Conservation (phyloP, 1,284 basidiomycete species). For the Neotropicomus parvogracilis region DNA sequence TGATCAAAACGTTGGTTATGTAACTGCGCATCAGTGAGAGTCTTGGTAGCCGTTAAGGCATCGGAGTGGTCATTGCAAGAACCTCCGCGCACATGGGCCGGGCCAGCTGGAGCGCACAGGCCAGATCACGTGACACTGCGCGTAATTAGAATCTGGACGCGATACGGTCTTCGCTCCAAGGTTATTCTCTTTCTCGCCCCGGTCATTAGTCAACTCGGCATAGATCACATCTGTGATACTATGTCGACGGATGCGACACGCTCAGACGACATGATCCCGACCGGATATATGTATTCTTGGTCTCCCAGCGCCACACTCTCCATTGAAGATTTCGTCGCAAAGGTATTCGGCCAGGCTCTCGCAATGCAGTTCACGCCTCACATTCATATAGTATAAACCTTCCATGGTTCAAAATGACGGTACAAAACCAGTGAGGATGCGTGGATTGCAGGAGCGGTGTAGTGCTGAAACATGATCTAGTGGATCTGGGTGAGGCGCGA, state of each 20-base stretch:
- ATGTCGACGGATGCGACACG: slow-evolving; percentile 15
- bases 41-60: neutral
- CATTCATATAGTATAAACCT: slow-evolving; percentile 51
- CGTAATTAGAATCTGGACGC: neutral
- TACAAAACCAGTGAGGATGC: slow-evolving; percentile 55
- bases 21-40: neutral
- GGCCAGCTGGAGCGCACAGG: neutral
- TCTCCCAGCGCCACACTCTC: slow-evolving; percentile 18
- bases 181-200: neutral
- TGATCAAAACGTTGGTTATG: too few species aligned
- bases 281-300: slow-evolving; percentile 25
- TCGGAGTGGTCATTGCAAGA: neutral
- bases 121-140: slow-evolving; percentile 7
- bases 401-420: slow-evolving; percentile 75
- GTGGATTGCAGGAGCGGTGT: neutral
- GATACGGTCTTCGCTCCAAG: too few species aligned
- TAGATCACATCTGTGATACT: neutral
- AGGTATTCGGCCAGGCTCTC: slow-evolving; percentile 15
- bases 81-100: too few species aligned
- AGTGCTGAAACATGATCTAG: slow-evolving; percentile 33
- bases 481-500: slow-evolving; percentile 63
- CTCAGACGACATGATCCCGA: slow-evolving; percentile 17
- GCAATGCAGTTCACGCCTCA: slow-evolving; percentile 7
- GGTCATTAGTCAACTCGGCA: neutral
- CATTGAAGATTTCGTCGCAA: slow-evolving; percentile 24